Conservation (phyloP, 2,329 filamentous ascomycete genomes). For the Hyphodiscus sp. region DNA sequence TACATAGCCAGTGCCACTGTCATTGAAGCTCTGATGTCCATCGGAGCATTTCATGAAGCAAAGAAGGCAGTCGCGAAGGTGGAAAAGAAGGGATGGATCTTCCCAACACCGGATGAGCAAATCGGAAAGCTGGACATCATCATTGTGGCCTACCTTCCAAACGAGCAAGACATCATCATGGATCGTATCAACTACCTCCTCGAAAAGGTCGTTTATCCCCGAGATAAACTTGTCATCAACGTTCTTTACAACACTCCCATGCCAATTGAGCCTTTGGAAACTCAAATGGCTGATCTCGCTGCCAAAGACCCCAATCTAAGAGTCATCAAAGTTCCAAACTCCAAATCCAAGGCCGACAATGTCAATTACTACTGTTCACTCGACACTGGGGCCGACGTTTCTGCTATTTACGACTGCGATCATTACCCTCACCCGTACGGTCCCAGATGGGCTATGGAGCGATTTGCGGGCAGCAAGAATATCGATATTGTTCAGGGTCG, state of each 20-base stretch:
- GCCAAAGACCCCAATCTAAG: slow-evolving; percentile 34
- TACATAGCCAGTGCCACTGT: slow-evolving; percentile 38
- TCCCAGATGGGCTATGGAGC: slow-evolving; percentile 41
- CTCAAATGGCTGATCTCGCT: slow-evolving; percentile 34
- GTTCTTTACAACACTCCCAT: slow-evolving; percentile 43
- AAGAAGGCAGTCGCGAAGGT: slow-evolving; percentile 32
- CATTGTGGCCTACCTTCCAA: slow-evolving; percentile 45
- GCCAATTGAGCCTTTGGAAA: slow-evolving; percentile 40
- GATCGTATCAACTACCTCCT: slow-evolving; percentile 40
- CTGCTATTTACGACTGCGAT: slow-evolving; percentile 43
- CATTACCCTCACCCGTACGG: slow-evolving; percentile 44
- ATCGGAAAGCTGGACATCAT: slow-evolving; percentile 39
- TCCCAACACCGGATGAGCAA: slow-evolving; percentile 35
- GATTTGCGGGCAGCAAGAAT: slow-evolving; percentile 36
- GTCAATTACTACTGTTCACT: slow-evolving; percentile 42
- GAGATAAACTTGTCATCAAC: slow-evolving; percentile 40
- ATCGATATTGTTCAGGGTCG: slow-evolving; percentile 43
- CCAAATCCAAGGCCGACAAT: slow-evolving; percentile 44
- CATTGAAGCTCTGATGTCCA: slow-evolving; percentile 35
- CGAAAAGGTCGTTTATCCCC: slow-evolving; percentile 40
- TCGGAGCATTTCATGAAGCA: slow-evolving; percentile 32
- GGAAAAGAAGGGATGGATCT: slow-evolving; percentile 34
- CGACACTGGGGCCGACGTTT: slow-evolving; percentile 38
- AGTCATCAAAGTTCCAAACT: slow-evolving; percentile 41
- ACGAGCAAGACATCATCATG: slow-evolving; percentile 44